Percentiles rank a stretch among this genome's conserved stretches.
Evolutionary conservation across 805 yeast species (phyloP).

Genomic region (Wickerhamiella vanderwaltii): DNA sequence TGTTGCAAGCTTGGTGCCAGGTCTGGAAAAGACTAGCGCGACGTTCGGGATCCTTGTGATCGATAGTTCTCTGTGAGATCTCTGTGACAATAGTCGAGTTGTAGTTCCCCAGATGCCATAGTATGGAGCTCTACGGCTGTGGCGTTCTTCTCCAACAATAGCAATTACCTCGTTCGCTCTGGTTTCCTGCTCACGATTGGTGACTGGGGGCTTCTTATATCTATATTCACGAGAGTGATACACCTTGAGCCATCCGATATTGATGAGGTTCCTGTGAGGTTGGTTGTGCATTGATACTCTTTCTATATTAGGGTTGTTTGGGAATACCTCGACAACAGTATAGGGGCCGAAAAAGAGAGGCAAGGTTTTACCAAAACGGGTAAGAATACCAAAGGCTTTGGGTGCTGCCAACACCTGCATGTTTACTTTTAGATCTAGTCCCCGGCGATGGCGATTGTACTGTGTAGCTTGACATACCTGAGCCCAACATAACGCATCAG

Average conservation of each 20-base stretch:
- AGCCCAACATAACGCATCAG: not conserved
- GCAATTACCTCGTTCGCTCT: not conserved
- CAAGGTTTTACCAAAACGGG: not conserved
- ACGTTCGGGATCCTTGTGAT: not conserved
- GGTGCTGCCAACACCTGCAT: not conserved
- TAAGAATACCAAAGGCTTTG: not conserved
- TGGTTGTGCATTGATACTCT: not conserved
- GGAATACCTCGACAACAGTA: not conserved
- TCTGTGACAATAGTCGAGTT: not conserved
- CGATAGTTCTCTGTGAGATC: not conserved
- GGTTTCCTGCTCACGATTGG: not conserved
- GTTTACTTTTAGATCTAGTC: not conserved
- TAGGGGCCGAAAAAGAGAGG: slow-evolving; percentile 1
- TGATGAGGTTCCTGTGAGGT: not conserved
- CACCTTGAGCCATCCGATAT: not conserved
- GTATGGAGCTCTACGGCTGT: not conserved
- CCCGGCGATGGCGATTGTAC: not conserved
- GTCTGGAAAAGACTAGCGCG: not conserved
- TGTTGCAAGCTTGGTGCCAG: not conserved
- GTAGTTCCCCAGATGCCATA: not conserved
- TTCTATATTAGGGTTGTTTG: not conserved
- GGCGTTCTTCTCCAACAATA: not conserved
- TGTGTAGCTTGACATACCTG: not conserved
- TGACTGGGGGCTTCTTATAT: not conserved
- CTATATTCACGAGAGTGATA: not conserved